phyloP scores from a whole-genome alignment of 768 basidiomycete genomes.

The Panaeolus papilionaceus region DNA sequence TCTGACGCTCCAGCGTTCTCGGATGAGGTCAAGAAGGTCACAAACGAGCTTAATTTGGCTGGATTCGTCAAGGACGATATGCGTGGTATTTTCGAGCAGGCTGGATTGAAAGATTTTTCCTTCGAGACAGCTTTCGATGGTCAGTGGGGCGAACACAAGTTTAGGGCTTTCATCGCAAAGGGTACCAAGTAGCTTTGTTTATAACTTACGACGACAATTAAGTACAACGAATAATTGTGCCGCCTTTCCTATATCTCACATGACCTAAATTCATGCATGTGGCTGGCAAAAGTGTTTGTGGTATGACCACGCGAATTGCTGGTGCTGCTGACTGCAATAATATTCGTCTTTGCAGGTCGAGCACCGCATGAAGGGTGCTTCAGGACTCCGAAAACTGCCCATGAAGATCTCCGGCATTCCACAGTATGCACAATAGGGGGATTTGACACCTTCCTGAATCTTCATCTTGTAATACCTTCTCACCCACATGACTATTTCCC shows the following conservation, averaged over 20 bases:
- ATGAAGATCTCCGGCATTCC: neutral
- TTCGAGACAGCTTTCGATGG: conserved; percentile 42
- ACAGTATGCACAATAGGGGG: neutral
- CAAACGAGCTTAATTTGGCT: conserved; percentile 54
- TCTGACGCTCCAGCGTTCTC: conserved; percentile 17
- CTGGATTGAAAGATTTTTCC: conserved; percentile 53
- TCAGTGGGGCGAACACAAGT: conserved; percentile 4
- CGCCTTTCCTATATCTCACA: neutral
- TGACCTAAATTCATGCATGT: neutral
- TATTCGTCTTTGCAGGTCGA: neutral
- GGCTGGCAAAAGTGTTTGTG: conserved; percentile 5
- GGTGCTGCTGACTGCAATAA: neutral
- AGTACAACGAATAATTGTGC: too few relatives aligned
- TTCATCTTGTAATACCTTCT: neutral
- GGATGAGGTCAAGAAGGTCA: conserved; percentile 34
- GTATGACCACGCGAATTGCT: neutral
- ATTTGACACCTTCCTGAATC: neutral
- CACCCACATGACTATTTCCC: neutral
- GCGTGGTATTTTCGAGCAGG: conserved; percentile 53
- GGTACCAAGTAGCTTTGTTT: neutral
- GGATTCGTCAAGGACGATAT: conserved; percentile 62
- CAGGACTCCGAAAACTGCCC: neutral
- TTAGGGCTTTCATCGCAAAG: conserved; percentile 2
- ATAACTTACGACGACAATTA: too few relatives aligned
- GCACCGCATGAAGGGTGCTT: neutral